phyloP scores from a whole-genome alignment of 2,329 filamentous ascomycete genomes.

The Pseudogymnoascus destructans region DNA sequence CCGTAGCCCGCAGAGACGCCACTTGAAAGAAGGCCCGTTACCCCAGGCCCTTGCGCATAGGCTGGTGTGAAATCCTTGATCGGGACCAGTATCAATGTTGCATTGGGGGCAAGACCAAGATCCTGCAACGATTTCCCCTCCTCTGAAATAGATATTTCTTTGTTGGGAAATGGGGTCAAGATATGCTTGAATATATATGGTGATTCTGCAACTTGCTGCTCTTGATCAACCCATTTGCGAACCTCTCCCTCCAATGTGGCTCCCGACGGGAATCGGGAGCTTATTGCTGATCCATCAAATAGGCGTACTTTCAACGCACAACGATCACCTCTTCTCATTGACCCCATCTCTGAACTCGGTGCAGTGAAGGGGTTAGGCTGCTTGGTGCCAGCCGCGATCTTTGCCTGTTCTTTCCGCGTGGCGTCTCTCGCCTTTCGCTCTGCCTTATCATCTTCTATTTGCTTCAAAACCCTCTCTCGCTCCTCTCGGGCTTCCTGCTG shows the following conservation, averaged over 20 bases:
- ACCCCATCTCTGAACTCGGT: constrained; percentile 9
- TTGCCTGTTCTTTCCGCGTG: constrained; percentile 33
- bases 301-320: constrained; percentile 66
- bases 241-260: constrained; percentile 53
- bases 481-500: constrained; percentile 56
- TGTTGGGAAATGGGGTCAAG: constrained; percentile 63
- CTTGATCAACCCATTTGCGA: constrained; percentile 60
- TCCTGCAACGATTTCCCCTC: constrained; percentile 56
- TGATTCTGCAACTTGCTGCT: neutral
- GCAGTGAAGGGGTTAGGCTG: constrained; percentile 2
- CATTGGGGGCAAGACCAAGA: constrained; percentile 62
- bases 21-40: constrained; percentile 24
- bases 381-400: neutral
- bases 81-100: constrained; percentile 71
- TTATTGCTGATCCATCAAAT: constrained; percentile 71
- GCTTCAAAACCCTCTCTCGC: constrained; percentile 55
- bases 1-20: constrained; percentile 27
- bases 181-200: constrained; percentile 81
- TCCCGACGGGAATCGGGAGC: constrained; percentile 53
- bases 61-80: constrained; percentile 47
- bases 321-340: constrained; percentile 20
- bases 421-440: constrained; percentile 48
- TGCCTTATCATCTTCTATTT: constrained; percentile 64
- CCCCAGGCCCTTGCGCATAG: constrained; percentile 32
- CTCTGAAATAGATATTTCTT: constrained; percentile 59